Evolutionary conservation across 768 basidiomycete species (phyloP).

Genomic region (Omphalotus guepiniiformis): DNA sequence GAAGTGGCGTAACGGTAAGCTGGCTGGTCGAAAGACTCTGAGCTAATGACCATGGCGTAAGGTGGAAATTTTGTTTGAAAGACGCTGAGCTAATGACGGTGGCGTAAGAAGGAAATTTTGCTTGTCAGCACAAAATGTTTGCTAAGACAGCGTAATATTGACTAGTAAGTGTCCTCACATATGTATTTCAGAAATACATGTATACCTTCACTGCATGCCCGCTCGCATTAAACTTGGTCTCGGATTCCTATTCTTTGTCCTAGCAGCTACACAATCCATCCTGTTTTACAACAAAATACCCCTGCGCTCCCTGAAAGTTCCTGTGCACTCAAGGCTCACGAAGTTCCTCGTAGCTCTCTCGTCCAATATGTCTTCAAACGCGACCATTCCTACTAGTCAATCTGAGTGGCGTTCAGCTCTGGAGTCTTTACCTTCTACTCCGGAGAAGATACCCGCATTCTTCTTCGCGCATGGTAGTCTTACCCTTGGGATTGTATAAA

Average conservation of each 20-base stretch:
- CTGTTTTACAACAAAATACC: neutral
- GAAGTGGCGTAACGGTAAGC: neutral
- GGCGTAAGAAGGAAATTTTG: too few relatives aligned
- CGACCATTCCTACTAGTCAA: slow-evolving; percentile 29
- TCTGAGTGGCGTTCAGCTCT: slow-evolving; percentile 50
- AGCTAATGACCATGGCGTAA: too few relatives aligned
- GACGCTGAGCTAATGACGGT: too few relatives aligned
- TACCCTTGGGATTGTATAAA: slow-evolving; percentile 37
- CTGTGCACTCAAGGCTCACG: neutral
- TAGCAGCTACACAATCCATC: neutral
- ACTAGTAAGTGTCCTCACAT: too few relatives aligned
- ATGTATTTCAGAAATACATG: too few relatives aligned
- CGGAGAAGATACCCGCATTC: slow-evolving; percentile 65
- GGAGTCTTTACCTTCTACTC: slow-evolving; percentile 49
- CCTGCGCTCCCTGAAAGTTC: neutral
- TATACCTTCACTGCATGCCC: neutral
- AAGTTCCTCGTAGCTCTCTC: too few relatives aligned
- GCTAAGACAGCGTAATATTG: too few relatives aligned
- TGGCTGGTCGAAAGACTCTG: too few relatives aligned
- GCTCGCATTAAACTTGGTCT: neutral
- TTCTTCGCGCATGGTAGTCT: slow-evolving; percentile 75
- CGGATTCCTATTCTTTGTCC: neutral
- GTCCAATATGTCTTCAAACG: slow-evolving; percentile 5
- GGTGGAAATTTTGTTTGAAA: too few relatives aligned
- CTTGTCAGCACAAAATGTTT: too few relatives aligned